phyloP scores from a whole-genome alignment of 2,329 filamentous ascomycete species.

The Aspergillus sp. region DNA sequence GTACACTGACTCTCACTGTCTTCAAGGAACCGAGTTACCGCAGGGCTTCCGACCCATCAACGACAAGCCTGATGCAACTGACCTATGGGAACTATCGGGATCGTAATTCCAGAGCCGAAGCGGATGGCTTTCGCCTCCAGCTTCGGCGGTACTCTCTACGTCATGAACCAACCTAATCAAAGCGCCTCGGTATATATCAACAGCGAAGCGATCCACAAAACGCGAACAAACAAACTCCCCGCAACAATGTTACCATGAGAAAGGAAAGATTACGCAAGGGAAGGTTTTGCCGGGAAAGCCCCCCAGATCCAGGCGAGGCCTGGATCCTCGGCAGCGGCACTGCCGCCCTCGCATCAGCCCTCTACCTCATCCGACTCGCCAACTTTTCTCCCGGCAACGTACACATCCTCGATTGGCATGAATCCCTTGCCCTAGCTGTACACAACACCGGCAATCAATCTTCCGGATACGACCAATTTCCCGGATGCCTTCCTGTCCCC shows the following conservation, averaged over 20 bases:
- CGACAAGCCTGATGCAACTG: background rate
- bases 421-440: constrained; percentile 12
- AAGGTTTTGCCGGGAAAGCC: background rate
- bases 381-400: background rate
- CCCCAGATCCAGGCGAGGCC: background rate
- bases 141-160: background rate
- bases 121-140: no score
- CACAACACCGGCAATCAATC: constrained; percentile 15
- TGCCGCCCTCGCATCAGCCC: constrained; percentile 10
- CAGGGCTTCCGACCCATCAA: background rate
- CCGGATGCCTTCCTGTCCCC: constrained; percentile 24
- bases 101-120: background rate
- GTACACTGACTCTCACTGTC: background rate
- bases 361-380: constrained; percentile 4
- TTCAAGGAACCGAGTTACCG: background rate
- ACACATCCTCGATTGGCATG: constrained; percentile 8
- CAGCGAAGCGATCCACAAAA: background rate
- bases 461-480: constrained; percentile 26
- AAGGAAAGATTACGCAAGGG: background rate
- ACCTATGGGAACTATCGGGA: background rate
- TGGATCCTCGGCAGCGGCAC: constrained; percentile 15
- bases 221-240: background rate
- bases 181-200: background rate
- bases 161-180: background rate
- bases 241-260: background rate